phyloP scores from a whole-genome alignment of 331 rosid species.

The Saraca asoca region DNA sequence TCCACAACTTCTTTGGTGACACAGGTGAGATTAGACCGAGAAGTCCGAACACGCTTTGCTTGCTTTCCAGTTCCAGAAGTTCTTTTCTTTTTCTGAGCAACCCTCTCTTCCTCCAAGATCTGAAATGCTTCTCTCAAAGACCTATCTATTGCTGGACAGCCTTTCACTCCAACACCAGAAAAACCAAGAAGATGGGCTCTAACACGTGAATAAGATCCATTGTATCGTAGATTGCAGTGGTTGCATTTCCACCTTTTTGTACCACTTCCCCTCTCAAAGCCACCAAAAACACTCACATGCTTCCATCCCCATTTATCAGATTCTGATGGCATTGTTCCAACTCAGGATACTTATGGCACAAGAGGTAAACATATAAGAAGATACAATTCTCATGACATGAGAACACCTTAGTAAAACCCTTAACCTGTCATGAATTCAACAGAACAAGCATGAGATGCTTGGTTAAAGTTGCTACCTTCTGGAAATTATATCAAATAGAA shows the following conservation, averaged over 20 bases:
- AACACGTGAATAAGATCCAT: constrained; percentile 68
- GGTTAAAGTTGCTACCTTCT: neutral
- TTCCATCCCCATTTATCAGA: constrained; percentile 69
- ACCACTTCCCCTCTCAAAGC: constrained; percentile 70
- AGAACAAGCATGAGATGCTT: constrained; percentile 6
- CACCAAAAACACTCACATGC: constrained; percentile 65
- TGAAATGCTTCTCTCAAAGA: constrained; percentile 55
- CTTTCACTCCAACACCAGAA: constrained; percentile 60
- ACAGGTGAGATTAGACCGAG: constrained; percentile 37
- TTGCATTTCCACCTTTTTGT: constrained; percentile 70
- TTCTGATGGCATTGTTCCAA: constrained; percentile 48
- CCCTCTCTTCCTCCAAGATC: constrained; percentile 53
- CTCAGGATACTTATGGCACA: constrained; percentile 33
- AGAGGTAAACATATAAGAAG: constrained; percentile 14
- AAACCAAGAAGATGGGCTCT: constrained; percentile 69
- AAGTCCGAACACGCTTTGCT: constrained; percentile 40
- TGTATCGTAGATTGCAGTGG: constrained; percentile 54
- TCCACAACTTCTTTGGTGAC: constrained; percentile 58
- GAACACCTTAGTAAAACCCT: constrained; percentile 2
- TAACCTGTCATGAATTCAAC: constrained; percentile 9
- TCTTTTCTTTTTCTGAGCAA: constrained; percentile 45
- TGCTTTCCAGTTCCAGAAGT: constrained; percentile 42
- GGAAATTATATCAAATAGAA: neutral
- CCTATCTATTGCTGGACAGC: constrained; percentile 54
- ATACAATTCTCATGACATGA: constrained; percentile 12